Percentiles rank a stretch among this genome's conserved stretches.
These are phyloP conservation scores for Termitomyces sp. DNA, from an alignment of 1,284 basidiomycete species.

Conservation along the genomic window DNA sequence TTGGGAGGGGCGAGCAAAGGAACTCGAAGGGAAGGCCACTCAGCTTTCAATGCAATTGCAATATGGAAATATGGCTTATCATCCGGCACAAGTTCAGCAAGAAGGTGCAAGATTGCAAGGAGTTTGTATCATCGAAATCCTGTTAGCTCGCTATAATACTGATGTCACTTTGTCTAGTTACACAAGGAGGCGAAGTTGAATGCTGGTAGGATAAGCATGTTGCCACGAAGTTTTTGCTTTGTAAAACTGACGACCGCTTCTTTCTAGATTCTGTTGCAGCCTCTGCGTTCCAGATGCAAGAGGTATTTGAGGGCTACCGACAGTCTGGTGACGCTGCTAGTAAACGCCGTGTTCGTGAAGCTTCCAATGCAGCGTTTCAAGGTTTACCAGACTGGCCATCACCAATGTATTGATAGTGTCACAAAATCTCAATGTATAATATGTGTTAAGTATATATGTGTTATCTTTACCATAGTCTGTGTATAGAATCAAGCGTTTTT, in stretches of 20 bases:
- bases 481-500: neutral
- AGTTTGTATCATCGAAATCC: conserved; percentile 33
- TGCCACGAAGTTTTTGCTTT: neutral
- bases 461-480: neutral
- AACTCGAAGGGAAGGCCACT: conserved; percentile 36
- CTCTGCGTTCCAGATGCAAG: conserved; percentile 54
- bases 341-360: conserved; percentile 56
- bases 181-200: conserved; percentile 47
- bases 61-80: conserved; percentile 34
- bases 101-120: conserved; percentile 45
- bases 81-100: conserved; percentile 42
- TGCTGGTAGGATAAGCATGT: conserved; percentile 34
- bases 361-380: conserved; percentile 54
- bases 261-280: conserved; percentile 48
- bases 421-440: neutral
- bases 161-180: conserved; percentile 33
- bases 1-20: conserved; percentile 47
- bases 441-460: neutral
- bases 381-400: conserved; percentile 55
- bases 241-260: neutral
- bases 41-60: conserved; percentile 41
- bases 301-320: conserved; percentile 53
- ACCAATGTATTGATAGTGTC: neutral
- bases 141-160: conserved; percentile 1
- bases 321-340: conserved; percentile 52